These are phyloP conservation scores for Acmispon strigosus DNA, from an alignment of 306 rosid species.

Conservation along the genomic window DNA sequence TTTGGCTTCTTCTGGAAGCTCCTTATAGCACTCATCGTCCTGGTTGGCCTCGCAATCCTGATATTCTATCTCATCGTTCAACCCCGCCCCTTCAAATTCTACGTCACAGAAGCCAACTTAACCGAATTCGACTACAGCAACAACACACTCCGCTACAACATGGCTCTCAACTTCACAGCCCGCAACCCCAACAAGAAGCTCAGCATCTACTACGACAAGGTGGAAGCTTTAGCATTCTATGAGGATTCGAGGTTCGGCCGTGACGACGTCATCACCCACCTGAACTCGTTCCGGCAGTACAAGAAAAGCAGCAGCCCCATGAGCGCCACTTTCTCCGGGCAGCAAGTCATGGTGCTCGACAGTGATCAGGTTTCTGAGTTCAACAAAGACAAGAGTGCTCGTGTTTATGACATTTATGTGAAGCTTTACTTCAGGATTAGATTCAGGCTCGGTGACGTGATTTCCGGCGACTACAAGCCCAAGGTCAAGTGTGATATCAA, in stretches of 20 bases:
- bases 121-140: slow-evolving; percentile 42
- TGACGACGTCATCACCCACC: slow-evolving; percentile 20
- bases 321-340: slow-evolving; percentile 33
- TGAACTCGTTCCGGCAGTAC: slow-evolving; percentile 32
- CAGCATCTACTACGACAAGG: slow-evolving; percentile 34
- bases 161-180: slow-evolving; percentile 34
- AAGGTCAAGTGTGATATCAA: slow-evolving; percentile 44
- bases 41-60: slow-evolving; percentile 30
- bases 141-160: slow-evolving; percentile 31
- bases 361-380: slow-evolving; percentile 6
- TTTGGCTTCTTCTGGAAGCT: slow-evolving; percentile 49
- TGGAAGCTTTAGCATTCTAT: slow-evolving; percentile 29
- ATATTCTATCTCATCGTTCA: slow-evolving; percentile 59
- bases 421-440: slow-evolving; percentile 49
- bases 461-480: slow-evolving; percentile 29
- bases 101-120: slow-evolving; percentile 41
- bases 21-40: slow-evolving; percentile 24
- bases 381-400: slow-evolving; percentile 23
- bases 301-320: slow-evolving; percentile 33
- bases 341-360: slow-evolving; percentile 5
- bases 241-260: slow-evolving; percentile 11
- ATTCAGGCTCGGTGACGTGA: slow-evolving; percentile 32
- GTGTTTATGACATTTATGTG: slow-evolving; percentile 39
- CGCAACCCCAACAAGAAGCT: slow-evolving; percentile 46
- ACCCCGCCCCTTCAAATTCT: slow-evolving; percentile 47